phyloP scores from a whole-genome alignment of 495 filamentous ascomycete species.

The Hypoxylon trugodes region DNA sequence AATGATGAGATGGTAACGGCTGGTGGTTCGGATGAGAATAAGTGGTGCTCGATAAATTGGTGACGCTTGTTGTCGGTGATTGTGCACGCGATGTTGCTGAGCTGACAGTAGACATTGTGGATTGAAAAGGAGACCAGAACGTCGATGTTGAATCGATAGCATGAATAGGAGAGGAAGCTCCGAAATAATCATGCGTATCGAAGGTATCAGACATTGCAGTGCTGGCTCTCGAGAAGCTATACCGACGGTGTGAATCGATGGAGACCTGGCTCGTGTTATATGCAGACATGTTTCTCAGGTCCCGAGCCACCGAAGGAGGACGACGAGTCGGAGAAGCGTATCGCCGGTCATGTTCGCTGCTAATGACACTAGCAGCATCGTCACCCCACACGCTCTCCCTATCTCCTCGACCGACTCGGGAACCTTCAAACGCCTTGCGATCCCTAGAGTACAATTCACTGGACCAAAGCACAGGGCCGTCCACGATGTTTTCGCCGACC shows the following conservation, averaged over 20 bases:
- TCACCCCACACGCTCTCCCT: slow-evolving; percentile 58
- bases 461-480: slow-evolving; percentile 90
- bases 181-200: slow-evolving; percentile 77
- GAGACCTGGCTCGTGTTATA: slow-evolving; percentile 70
- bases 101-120: slow-evolving; percentile 67
- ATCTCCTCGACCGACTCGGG: slow-evolving; percentile 47
- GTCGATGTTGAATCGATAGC: slow-evolving; percentile 81
- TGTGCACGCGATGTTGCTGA: slow-evolving; percentile 64
- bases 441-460: slow-evolving; percentile 88
- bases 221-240: slow-evolving; percentile 63
- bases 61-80: slow-evolving; percentile 64
- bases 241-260: slow-evolving; percentile 69
- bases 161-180: slow-evolving; percentile 70
- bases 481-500: slow-evolving; percentile 84
- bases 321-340: slow-evolving; percentile 48
- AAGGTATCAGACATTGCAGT: slow-evolving; percentile 67
- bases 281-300: slow-evolving; percentile 61
- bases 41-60: slow-evolving; percentile 56
- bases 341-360: slow-evolving; percentile 59
- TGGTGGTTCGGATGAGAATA: slow-evolving; percentile 49
- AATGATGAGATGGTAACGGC: slow-evolving; percentile 48
- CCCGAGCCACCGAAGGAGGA: slow-evolving; percentile 50
- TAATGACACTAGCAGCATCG: slow-evolving; percentile 64
- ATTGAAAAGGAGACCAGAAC: slow-evolving; percentile 87
- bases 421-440: slow-evolving; percentile 76